Conservation (phyloP, 805 yeast genomes). For the Candida ipomoeae region DNA sequence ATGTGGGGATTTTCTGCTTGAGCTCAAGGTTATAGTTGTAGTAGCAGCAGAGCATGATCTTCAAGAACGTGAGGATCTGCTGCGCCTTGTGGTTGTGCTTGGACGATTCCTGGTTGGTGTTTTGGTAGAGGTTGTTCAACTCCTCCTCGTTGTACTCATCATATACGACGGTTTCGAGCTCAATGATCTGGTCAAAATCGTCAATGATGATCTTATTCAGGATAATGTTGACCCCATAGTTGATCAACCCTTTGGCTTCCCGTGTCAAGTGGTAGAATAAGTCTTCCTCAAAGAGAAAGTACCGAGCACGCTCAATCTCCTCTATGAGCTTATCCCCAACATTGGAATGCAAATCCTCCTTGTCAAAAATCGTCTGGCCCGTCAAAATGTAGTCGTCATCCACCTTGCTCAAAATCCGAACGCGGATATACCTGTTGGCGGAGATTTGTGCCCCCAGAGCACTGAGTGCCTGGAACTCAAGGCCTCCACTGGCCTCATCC, state of each 20-base stretch:
- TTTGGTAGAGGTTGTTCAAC: slow-evolving; percentile 26
- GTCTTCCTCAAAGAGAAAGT: slow-evolving; percentile 82
- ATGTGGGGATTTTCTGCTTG: slow-evolving; percentile 45
- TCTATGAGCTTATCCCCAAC: slow-evolving; percentile 33
- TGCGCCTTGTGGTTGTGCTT: slow-evolving; percentile 46
- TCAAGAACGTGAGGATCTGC: slow-evolving; percentile 48
- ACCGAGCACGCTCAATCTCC: slow-evolving; percentile 64
- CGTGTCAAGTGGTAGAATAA: slow-evolving; percentile 70
- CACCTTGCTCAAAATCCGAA: slow-evolving; percentile 53
- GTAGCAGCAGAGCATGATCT: slow-evolving; percentile 58
- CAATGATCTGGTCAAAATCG: slow-evolving; percentile 61
- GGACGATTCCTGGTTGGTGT: slow-evolving; percentile 27
- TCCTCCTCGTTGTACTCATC: slow-evolving; percentile 39
- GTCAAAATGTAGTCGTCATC: slow-evolving; percentile 52
- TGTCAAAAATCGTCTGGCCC: slow-evolving; percentile 49
- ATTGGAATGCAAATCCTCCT: slow-evolving; percentile 6
- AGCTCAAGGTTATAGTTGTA: slow-evolving; percentile 44
- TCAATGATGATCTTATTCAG: slow-evolving; percentile 63
- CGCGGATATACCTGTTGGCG: slow-evolving; percentile 49
- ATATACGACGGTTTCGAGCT: slow-evolving; percentile 58
- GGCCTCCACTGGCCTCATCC: slow-evolving; percentile 31
- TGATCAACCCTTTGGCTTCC: slow-evolving; percentile 68
- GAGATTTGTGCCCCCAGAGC: slow-evolving; percentile 25
- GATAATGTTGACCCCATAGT: slow-evolving; percentile 65
- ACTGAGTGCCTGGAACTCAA: slow-evolving; percentile 30